A percentile compares a stretch with the other conserved stretches of the same genome.
Conservation (phyloP, 345 rosid species). For the Geranium rotundifolium region DNA sequence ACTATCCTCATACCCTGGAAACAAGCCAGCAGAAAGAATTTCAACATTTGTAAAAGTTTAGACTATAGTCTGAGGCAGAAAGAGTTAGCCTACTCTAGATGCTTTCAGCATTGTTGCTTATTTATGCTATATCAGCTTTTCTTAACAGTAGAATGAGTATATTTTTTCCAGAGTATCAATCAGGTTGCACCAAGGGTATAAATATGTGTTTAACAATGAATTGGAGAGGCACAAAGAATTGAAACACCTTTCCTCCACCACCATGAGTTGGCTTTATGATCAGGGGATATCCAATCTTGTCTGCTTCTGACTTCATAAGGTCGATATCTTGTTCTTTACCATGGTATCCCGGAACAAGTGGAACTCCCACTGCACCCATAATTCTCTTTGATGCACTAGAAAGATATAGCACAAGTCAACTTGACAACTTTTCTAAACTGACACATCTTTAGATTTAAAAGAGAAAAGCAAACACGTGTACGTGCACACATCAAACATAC, state of each 20-base stretch:
- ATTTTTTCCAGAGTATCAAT: neutral
- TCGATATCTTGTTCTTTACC: conserved; percentile 78
- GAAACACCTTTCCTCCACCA: conserved; percentile 81
- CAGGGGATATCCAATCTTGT: conserved; percentile 74
- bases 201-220: neutral
- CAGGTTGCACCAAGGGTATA: neutral
- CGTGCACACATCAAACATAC: neutral
- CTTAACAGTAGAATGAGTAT: neutral
- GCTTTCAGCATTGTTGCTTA: neutral
- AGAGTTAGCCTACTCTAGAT: neutral
- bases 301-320: conserved; percentile 75
- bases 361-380: conserved; percentile 98
- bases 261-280: conserved; percentile 94
- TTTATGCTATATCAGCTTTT: neutral
- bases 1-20: conserved; percentile 94
- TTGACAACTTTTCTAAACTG: neutral
- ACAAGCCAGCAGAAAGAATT: conserved; percentile 18
- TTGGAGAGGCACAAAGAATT: neutral
- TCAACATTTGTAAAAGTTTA: conserved; percentile 8
- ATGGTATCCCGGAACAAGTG: conserved; percentile 91
- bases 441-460: neutral
- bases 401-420: conserved; percentile 7
- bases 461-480: neutral
- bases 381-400: conserved; percentile 88
- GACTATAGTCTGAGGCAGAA: conserved; percentile 1